A percentile compares a stretch with the other conserved stretches of the same genome.
These are phyloP conservation scores for Candida sakaeoensis DNA, from an alignment of 805 yeast genomes.

Conservation along the genomic window DNA sequence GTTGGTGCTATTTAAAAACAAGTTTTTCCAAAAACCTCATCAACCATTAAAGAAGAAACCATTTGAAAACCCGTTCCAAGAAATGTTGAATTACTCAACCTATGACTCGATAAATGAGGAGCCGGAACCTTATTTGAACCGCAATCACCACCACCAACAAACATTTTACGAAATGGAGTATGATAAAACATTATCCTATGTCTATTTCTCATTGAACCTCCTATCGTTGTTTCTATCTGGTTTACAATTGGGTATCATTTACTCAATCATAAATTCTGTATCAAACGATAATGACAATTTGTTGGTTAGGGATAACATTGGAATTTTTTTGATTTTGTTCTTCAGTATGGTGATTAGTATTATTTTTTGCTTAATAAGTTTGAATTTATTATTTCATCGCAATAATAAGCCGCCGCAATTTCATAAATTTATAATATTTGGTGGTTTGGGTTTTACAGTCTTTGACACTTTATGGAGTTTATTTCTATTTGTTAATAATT, in stretches of 20 bases:
- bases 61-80: slow-evolving; percentile 9
- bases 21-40: slow-evolving; percentile 8
- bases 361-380: slow-evolving; percentile 31
- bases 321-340: slow-evolving; percentile 28
- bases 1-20: slow-evolving; percentile 20
- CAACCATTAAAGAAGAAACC: slow-evolving; percentile 5
- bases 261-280: slow-evolving; percentile 19
- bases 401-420: slow-evolving; percentile 23
- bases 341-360: slow-evolving; percentile 32
- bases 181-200: slow-evolving; percentile 33
- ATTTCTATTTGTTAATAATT: slow-evolving; percentile 7
- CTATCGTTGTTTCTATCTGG: slow-evolving; percentile 37
- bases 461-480: slow-evolving; percentile 15
- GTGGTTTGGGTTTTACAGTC: slow-evolving; percentile 14
- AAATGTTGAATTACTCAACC: slow-evolving; percentile 10
- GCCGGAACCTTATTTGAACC: slow-evolving; percentile 19
- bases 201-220: slow-evolving; percentile 33
- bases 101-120: slow-evolving; percentile 36
- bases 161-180: slow-evolving; percentile 29
- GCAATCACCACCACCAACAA: slow-evolving; percentile 20
- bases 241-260: slow-evolving; percentile 37
- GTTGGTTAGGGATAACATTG: slow-evolving; percentile 25
- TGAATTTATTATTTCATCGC: slow-evolving; percentile 31
- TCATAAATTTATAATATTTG: slow-evolving; percentile 15
- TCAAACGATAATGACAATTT: slow-evolving; percentile 22